phyloP scores from a whole-genome alignment of 345 rosid genomes.

The Sonneratia alba region DNA sequence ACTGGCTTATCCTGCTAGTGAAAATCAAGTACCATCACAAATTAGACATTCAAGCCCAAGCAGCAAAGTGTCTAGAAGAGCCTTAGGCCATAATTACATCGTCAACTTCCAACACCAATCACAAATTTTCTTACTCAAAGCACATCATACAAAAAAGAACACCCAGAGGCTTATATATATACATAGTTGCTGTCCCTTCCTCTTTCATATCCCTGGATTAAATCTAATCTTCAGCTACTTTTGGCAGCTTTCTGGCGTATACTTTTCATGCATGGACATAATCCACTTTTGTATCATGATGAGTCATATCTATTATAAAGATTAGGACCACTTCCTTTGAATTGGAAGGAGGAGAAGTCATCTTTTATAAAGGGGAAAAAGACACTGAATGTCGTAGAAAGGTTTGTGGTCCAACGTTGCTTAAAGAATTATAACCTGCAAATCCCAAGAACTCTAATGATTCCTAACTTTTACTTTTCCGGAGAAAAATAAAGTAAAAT shows the following conservation, averaged over 20 bases:
- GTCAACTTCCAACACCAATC: not conserved
- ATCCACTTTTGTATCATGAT: not conserved
- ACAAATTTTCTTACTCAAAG: not conserved
- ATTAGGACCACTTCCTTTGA: not conserved
- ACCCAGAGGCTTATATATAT: not conserved
- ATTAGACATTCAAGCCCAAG: not conserved
- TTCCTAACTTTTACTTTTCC: not conserved
- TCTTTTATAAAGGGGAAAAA: not conserved
- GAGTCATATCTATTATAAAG: slow-evolving; percentile 1
- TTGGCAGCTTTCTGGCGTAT: not conserved
- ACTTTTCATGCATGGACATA: not conserved
- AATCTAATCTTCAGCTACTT: not conserved
- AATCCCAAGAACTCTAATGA: not conserved
- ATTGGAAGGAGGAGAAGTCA: not conserved
- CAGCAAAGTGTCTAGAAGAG: not conserved
- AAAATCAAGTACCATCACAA: not conserved
- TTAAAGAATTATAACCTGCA: not conserved
- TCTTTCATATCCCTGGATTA: not conserved
- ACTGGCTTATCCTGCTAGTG: not conserved
- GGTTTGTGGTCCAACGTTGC: not conserved
- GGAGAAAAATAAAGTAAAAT: not conserved
- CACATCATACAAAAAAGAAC: not conserved
- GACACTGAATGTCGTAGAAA: not conserved
- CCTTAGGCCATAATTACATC: not conserved
- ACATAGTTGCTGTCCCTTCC: not conserved